Percentiles rank a stretch among this genome's conserved stretches.
phyloP scores from a whole-genome alignment of 768 basidiomycete genomes.

The Rickenella mellea region DNA sequence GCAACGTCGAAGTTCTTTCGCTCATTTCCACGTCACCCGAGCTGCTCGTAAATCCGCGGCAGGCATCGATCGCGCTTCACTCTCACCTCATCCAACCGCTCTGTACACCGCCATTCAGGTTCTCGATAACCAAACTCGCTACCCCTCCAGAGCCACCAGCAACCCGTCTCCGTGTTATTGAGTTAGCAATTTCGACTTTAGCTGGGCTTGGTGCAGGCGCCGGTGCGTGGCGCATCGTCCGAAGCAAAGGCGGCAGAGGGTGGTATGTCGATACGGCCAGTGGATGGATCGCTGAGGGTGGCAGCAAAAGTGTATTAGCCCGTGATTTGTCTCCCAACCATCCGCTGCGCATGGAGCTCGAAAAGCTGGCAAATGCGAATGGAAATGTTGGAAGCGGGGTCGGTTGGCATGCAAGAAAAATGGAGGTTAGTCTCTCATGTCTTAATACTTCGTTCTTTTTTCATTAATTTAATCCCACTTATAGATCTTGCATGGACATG shows the following conservation, averaged over 20 bases:
- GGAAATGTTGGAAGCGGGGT: constrained; percentile 87
- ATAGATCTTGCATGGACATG: constrained; percentile 78
- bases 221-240: constrained; percentile 81
- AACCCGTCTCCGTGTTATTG: constrained; percentile 79
- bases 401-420: constrained; percentile 94
- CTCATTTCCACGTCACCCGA: constrained; percentile 70
- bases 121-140: constrained; percentile 26
- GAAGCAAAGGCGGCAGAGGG: constrained; percentile 85
- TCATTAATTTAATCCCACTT: constrained; percentile 2
- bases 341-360: constrained; percentile 62
- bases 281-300: constrained; percentile 61
- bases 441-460: constrained; percentile 2
- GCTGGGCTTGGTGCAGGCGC: constrained; percentile 68
- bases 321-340: constrained; percentile 53
- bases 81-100: constrained; percentile 69
- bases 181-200: constrained; percentile 67
- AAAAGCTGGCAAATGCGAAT: constrained; percentile 65
- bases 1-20: constrained; percentile 79
- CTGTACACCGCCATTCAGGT: constrained; percentile 69
- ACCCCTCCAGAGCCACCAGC: constrained; percentile 32
- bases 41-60: constrained; percentile 44
- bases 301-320: constrained; percentile 30
- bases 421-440: constrained; percentile 65
- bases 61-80: constrained; percentile 71
- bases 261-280: constrained; percentile 92